These are phyloP conservation scores for Digitaria exilis DNA, from an alignment of 202 grass and related monocot species.

Conservation along the genomic window DNA sequence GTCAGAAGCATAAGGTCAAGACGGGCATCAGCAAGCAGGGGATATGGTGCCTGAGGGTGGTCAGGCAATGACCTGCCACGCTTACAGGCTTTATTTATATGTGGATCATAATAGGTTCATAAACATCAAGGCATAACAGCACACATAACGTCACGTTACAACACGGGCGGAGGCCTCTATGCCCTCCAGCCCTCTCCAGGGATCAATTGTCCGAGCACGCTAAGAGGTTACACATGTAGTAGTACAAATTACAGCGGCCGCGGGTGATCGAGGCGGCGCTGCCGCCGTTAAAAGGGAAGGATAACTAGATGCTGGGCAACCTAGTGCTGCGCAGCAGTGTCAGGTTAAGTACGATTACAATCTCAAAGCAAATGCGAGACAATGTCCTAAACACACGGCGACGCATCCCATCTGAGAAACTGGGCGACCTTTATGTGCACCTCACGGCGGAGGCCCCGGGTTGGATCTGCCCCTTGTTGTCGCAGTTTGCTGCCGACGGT, in stretches of 20 bases:
- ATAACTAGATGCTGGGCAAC: conserved; percentile 21
- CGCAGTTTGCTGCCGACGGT: not conserved
- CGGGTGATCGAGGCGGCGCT: not conserved
- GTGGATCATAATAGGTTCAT: conserved; percentile 6
- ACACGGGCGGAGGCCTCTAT: not conserved
- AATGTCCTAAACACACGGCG: conserved; percentile 32
- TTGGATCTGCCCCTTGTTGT: conserved; percentile 48
- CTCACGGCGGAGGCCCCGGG: conserved; percentile 37
- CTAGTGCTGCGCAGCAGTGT: conserved; percentile 40
- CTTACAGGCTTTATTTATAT: conserved; percentile 39
- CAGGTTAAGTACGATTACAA: conserved; percentile 52
- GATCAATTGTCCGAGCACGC: conserved; percentile 43
- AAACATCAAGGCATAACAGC: conserved; percentile 13
- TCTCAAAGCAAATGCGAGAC: conserved; percentile 47
- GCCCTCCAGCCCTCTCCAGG: conserved; percentile 14
- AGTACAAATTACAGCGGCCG: not conserved
- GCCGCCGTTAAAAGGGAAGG: not conserved
- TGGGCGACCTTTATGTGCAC: conserved; percentile 26
- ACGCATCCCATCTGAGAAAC: not conserved
- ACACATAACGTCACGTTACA: conserved; percentile 39
- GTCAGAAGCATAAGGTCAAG: not conserved
- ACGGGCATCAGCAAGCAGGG: not conserved
- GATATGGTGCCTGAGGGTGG: not conserved
- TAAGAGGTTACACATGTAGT: conserved; percentile 35
- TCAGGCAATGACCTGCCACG: not conserved